Conservation (phyloP, 2,329 filamentous ascomycete genomes). For the Ceratocystis ficicola region DNA sequence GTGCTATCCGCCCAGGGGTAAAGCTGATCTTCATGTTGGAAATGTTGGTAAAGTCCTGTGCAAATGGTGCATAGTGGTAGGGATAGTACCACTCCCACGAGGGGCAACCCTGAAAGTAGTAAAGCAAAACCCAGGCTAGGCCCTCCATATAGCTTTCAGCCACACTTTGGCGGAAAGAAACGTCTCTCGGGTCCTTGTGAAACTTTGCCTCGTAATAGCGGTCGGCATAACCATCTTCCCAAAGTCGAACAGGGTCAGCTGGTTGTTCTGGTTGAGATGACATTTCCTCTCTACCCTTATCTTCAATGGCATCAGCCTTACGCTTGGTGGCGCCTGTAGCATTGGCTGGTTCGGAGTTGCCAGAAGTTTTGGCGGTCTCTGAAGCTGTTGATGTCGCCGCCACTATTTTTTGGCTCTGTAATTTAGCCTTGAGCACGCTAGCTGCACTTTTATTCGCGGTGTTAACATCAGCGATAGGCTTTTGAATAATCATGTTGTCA, state of each 20-base stretch:
- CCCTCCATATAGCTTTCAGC: constrained; percentile 88
- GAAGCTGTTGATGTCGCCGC: neutral
- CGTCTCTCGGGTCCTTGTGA: constrained; percentile 64
- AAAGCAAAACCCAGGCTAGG: constrained; percentile 85
- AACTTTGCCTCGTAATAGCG: constrained; percentile 98
- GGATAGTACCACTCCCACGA: constrained; percentile 99
- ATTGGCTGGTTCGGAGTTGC: neutral
- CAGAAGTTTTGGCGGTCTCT: neutral
- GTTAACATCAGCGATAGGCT: constrained; percentile 60
- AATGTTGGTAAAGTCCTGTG: constrained; percentile 81
- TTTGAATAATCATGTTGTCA: constrained; percentile 73
- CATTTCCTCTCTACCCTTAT: constrained; percentile 38
- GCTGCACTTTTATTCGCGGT: constrained; percentile 89
- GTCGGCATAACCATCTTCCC: constrained; percentile 92
- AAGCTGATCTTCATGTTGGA: constrained; percentile 69
- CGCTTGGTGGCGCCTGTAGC: constrained; percentile 46
- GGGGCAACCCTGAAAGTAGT: constrained; percentile 96
- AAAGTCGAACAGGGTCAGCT: constrained; percentile 73
- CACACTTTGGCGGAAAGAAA: constrained; percentile 78
- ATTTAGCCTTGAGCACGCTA: constrained; percentile 68
- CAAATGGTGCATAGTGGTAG: constrained; percentile 96
- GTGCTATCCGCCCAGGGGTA: constrained; percentile 71
- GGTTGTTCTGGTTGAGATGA: constrained; percentile 49
- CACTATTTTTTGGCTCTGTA: constrained; percentile 39
- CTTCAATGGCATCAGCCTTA: constrained; percentile 60